Evolutionary conservation across 306 rosid species (phyloP), one percentile per base, ranked within the genome.

Genomic region (Crataegus laevigata): DNA sequence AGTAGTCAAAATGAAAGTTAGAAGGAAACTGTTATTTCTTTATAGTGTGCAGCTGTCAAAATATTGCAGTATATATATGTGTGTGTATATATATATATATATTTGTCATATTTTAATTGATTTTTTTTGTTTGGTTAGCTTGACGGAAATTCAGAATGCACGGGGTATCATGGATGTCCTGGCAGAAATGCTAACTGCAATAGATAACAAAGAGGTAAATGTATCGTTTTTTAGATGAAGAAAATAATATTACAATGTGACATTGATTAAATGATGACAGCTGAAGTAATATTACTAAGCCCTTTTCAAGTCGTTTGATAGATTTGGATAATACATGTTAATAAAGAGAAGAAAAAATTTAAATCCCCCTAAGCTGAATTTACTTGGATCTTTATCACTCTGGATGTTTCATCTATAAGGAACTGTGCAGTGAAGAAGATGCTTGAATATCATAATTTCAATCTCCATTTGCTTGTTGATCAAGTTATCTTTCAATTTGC

Each of bases 161-260:
- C 89, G 93, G 60, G 98, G 98, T 66, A 89, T 96, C 75, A 86
- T 92, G 98, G 99, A 96, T 78, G 98, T 96, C 76, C 93, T 96
- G 74, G 69, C 93, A 11, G 99, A 96, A 82, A 96, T 96, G 98
- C 92, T 92, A 45, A 96, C 29, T 85, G 99, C 96, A 40, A 12
- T 92, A 66, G 97, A 92, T 81, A 92, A 89, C 80, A 92, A 77
- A 87, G 98, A 96, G 91, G 99, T 96, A 84, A 71, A 80, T 76
- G 71, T 68, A 73, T 66, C 32, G 2, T 29, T 77, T 51, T 54
- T 57, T 28, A 28, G 60, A 68, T 61, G 47, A 77, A 78, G 67
- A 78, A 66, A 75, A 15, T 71, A 51, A 66, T 51, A 18, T 24
- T 50, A 68, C 58, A 40, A 40, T 74, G 28, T 32, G 38, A 40